Conservation (phyloP, 1,284 basidiomycete genomes). For the Fomitopsis betulina region DNA sequence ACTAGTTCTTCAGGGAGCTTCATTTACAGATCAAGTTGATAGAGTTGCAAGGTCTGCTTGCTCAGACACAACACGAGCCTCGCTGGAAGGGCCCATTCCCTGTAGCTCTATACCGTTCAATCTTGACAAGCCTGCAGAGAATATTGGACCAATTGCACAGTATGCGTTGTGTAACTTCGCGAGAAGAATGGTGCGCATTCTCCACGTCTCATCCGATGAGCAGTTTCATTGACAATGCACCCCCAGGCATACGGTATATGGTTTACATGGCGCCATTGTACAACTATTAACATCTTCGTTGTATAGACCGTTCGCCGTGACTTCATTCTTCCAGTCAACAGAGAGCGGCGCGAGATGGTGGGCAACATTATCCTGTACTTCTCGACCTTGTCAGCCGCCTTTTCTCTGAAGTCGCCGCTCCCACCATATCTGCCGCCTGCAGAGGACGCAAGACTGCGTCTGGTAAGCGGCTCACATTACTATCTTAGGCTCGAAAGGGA, state of each 20-base stretch:
- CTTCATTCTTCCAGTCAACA: constrained; percentile 87
- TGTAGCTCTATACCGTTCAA: constrained; percentile 73
- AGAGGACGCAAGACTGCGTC: constrained; percentile 71
- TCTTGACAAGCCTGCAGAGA: constrained; percentile 83
- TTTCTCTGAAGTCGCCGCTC: constrained; percentile 85
- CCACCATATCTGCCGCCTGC: constrained; percentile 95
- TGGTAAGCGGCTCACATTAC: constrained; percentile 44
- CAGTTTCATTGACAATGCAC: constrained; percentile 6
- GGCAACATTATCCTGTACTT: constrained; percentile 94
- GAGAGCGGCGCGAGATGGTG: constrained; percentile 85
- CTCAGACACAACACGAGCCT: constrained; percentile 90
- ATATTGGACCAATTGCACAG: constrained; percentile 89
- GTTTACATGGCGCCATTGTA: not conserved
- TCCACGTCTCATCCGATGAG: constrained; percentile 3
- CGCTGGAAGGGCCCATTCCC: constrained; percentile 94
- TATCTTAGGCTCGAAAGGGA: not conserved
- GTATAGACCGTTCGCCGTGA: constrained; percentile 69
- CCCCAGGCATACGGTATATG: constrained; percentile 56
- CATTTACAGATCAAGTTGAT: constrained; percentile 90
- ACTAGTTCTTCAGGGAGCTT: constrained; percentile 65
- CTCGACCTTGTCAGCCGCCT: constrained; percentile 82
- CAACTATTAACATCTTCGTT: not conserved
- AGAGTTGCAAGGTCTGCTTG: constrained; percentile 75
- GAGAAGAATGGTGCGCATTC: constrained; percentile 82
- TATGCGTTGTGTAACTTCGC: constrained; percentile 92